Evolutionary conservation across 805 yeast genomes (phyloP), one percentile per base, ranked within the genome.

Genomic region (Cyberlindnera petersonii): DNA sequence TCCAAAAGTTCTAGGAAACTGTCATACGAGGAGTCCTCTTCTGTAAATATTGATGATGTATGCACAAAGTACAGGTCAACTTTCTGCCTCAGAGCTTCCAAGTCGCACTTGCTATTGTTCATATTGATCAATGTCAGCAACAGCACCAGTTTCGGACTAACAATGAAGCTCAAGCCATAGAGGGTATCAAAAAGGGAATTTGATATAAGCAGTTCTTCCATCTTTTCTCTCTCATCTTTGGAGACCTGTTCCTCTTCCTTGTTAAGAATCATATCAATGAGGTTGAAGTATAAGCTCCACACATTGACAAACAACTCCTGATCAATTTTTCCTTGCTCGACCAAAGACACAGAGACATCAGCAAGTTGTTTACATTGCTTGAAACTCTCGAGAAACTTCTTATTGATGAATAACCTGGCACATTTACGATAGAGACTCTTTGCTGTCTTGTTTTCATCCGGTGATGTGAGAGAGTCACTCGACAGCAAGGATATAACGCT

Each of bases 251-350:
- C 39, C n/a, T 30, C 26, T 4, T 35, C 37, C 19, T 49, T 52
- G 33, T 48, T 55, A 11, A 52, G 11, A n/a, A 49, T 24, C 4
- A 56, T 46, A 40, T 56, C 59, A 13, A 56, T 40, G 20, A 56
- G 31, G 29, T 53, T 55, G 40, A 56, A 47, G 31, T 55, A 55
- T 11, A 56, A 35, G 5, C 52, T 37, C 60, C 60, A 56, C 9
- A 49, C 24, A 26, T 44, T 53, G 6, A 44, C 29, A 10, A 52
- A 47, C 3, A 49, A 14, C 10, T 35, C 40, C 6, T 40, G 35
- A 8, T 44, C 48, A 18, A 55, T 44, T 29, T 31, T 24, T 4
- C 35, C 40, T 10, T 37, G 39, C 5, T 47, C 42, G 9, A 36
- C 45, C 11, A 50, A 35, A 0, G 14, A 18, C 11, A 46, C 23